Conservation (phyloP, 2,329 filamentous ascomycete species). For the Phaeosphaeria sp. region DNA sequence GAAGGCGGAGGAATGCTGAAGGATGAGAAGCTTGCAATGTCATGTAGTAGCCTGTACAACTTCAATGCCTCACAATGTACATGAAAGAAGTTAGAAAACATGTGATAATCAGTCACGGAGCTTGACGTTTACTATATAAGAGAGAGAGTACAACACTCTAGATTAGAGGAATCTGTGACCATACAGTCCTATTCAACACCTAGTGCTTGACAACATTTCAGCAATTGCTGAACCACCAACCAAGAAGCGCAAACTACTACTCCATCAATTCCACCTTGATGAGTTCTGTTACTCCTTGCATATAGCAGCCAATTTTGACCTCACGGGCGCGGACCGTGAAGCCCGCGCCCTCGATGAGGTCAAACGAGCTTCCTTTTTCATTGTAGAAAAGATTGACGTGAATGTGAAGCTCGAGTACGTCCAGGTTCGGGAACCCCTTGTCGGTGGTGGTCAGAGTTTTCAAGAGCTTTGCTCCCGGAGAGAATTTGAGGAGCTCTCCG, state of each 20-base stretch:
- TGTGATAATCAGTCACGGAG: not conserved
- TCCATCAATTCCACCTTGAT: not conserved
- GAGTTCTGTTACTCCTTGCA: not conserved
- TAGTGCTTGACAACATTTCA: not conserved
- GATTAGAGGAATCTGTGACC: not conserved
- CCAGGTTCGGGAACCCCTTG: slow-evolving; percentile 9
- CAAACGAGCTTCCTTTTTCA: slow-evolving; percentile 2
- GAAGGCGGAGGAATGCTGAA: not conserved
- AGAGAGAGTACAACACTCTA: slow-evolving; percentile 2
- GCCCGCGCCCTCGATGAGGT: slow-evolving; percentile 5
- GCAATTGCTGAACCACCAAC: not conserved
- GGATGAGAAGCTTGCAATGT: not conserved
- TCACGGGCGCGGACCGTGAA: slow-evolving; percentile 12
- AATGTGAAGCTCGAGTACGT: slow-evolving; percentile 14
- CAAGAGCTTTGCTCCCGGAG: slow-evolving; percentile 15
- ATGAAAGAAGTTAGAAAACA: not conserved
- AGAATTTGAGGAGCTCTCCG: slow-evolving; percentile 12
- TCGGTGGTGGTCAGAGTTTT: slow-evolving; percentile 8
- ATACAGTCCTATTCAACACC: not conserved
- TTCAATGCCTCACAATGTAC: not conserved
- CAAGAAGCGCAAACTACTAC: not conserved
- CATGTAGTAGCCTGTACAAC: not conserved
- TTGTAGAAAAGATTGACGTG: slow-evolving; percentile 2
- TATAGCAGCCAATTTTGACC: not conserved
- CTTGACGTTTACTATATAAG: not conserved